Evolutionary conservation across 495 filamentous ascomycete species (phyloP), one percentile per base, ranked within the genome.

Genomic region (Aspergillus sparsus): DNA sequence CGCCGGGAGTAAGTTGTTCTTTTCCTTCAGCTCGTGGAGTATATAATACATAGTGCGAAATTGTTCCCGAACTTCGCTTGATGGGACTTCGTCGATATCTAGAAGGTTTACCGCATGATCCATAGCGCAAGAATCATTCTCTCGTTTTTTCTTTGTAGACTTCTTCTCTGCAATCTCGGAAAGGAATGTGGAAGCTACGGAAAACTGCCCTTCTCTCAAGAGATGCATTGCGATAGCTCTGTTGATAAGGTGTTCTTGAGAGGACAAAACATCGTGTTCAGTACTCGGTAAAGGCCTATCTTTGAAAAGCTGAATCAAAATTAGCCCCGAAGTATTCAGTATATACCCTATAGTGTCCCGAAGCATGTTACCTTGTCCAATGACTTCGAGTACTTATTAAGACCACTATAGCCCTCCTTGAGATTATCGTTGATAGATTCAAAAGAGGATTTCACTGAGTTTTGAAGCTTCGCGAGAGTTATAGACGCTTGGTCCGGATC

Each of bases 181-280:
- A 16, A 93, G 81, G 59, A 97, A 97, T 5, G 88, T 91, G 5
- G 85, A 80, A 3, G 93, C 93, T 1, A 97, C 93, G 13, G 74
- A 78, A 71, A 98, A 98, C 69, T 96, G 89, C 37, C 94, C 94
- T 77, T 98, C 95, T 21, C 94, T 87, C 15, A 98, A 83, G 12
- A 98, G 80, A 71, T 98, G 94, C 92, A 98, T 97, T 3, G 89
- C 90, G 56, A 98, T 94, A 18, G 94, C 94, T 21, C 92, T 82
- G 70, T 98, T 93, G 65, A 97, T 89, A 9, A 96, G 82, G 37
- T 82, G 74, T 6, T 87, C 78, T 60, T 95, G 86, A 27, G 87
- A 82, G 6, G 85, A 86, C 64, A 97, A 83, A n/a, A 84, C 88
- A 71, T 96, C 92, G 68, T 90, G 87, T 44, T 92, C 90, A 49